Evolutionary conservation across 169 alveolate species (phyloP), one percentile per base, ranked within the genome.

Genomic region (Cryptosporidium parvum): DNA sequence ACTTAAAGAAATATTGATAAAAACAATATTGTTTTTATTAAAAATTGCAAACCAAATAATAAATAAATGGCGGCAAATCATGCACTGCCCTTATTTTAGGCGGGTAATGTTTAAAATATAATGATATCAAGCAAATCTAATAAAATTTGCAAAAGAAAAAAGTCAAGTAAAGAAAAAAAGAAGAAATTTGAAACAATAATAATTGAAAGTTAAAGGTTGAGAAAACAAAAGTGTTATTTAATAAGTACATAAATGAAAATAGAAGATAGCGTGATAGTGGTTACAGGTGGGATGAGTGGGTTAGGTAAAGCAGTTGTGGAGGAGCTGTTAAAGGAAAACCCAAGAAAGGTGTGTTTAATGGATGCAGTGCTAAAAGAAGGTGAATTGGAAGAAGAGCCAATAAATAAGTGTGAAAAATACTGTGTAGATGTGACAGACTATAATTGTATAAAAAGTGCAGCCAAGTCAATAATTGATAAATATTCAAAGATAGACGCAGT

Each of bases 261-360:
- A 72, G 85, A 72, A 23, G 69, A 53, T 16, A 48, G 85, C 52
- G 85, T 72, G 10, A 65, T 53, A 16, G 33, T 72, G 14, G 69
- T 72, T 9, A 72, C 85, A 12, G 85, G 85, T 48, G 85, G 85
- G 42, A 29, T 72, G 56, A 72, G 85, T 72, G 85, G 85, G 23
- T 53, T 72, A 26, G 85, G 85, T 16, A 72, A n/a, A 10, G 69
- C 85, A n/a, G 85, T 72, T 23, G 69, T 72, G 53, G 42, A 72
- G 18, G 53, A 53, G 16, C n/a, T 72, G 2, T 3, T 51, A 8
- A 31, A 75, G 69, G 86, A 61, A 23, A 44, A 75, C 23, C 71
- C 73, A 42, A 75, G 69, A 37, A 61, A 29, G 31, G 73, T 75
- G 59, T 75, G 86, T 59, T 42, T 75, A n/a, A 59, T 75, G 71